Percentiles rank a stretch among this genome's conserved stretches.
phyloP scores from a whole-genome alignment of 208 protist species.

The Acanthamoeba healyi region DNA sequence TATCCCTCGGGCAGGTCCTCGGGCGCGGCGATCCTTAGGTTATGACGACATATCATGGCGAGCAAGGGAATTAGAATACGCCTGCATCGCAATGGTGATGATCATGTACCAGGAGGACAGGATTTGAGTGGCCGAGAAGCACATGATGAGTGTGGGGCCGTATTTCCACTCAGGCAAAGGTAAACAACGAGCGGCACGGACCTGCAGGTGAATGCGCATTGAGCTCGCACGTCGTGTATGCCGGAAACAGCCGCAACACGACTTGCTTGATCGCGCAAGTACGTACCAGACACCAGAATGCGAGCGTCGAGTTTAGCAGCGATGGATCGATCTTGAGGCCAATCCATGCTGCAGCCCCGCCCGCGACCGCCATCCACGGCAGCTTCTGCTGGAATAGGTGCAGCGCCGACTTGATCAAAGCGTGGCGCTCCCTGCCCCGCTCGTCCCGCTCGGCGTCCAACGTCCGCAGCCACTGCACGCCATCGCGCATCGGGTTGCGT shows the following conservation, averaged over 20 bases:
- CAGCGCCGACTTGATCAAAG: not conserved
- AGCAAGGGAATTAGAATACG: too few relatives aligned
- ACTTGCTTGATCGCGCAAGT: not conserved
- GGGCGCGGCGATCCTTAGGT: constrained; percentile 3
- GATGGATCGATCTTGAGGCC: constrained; percentile 49
- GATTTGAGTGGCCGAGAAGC: constrained; percentile 64
- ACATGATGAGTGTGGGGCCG: constrained; percentile 47
- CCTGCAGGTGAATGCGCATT: not conserved
- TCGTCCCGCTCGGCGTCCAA: not conserved
- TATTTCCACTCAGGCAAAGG: constrained; percentile 10
- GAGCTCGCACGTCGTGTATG: too few relatives aligned
- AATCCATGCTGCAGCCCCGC: constrained; percentile 11
- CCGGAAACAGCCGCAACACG: too few relatives aligned
- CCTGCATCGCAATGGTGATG: too few relatives aligned
- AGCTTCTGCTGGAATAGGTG: constrained; percentile 55
- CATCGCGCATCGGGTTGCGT: too few relatives aligned
- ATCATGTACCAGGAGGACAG: constrained; percentile 20
- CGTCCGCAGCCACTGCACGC: not conserved
- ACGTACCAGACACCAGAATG: constrained; percentile 64
- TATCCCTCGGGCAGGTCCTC: constrained; percentile 44
- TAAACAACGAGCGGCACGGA: constrained; percentile 29
- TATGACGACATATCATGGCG: not conserved
- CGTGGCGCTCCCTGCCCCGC: not conserved
- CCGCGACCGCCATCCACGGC: constrained; percentile 28
- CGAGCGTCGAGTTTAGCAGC: constrained; percentile 55